Conservation (phyloP, 371 early-diverging fungal species). For the Spraguea lophii region DNA sequence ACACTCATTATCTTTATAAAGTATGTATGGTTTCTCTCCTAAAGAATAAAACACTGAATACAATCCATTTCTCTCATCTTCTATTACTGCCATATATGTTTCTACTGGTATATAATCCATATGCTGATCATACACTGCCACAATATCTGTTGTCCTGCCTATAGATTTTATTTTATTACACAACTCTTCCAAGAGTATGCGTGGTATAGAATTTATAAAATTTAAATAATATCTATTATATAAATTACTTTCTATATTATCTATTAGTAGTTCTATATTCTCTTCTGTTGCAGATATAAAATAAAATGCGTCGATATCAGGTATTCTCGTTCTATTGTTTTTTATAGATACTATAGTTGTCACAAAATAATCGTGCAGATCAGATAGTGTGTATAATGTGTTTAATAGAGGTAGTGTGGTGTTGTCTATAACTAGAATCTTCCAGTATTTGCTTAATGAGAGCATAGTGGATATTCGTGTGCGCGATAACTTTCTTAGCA, state of each 20-base stretch:
- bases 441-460: slow-evolving; percentile 53
- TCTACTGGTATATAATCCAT: slow-evolving; percentile 68
- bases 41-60: no score
- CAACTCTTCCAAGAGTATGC: slow-evolving; percentile 70
- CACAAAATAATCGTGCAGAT: slow-evolving; percentile 83
- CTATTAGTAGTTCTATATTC: slow-evolving; percentile 56
- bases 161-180: slow-evolving; percentile 49
- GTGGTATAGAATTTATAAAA: slow-evolving; percentile 63
- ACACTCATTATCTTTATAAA: slow-evolving; percentile 61
- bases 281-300: slow-evolving; percentile 71
- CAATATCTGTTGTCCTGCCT: slow-evolving; percentile 21
- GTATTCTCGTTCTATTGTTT: slow-evolving; percentile 59
- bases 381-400: slow-evolving; percentile 77
- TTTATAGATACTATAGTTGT: slow-evolving; percentile 69
- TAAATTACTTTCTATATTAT: slow-evolving; percentile 64
- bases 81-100: no score
- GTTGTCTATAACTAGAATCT: slow-evolving; percentile 77
- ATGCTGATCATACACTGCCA: slow-evolving; percentile 73
- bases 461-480: slow-evolving; percentile 24
- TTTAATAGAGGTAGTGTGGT: slow-evolving; percentile 77
- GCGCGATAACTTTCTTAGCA: slow-evolving; percentile 39
- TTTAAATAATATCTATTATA: slow-evolving; percentile 84
- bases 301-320: slow-evolving; percentile 88
- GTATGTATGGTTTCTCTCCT: slow-evolving; percentile 74
- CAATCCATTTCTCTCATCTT: no score